Evolutionary conservation across 441 rosid species (phyloP), one percentile per base, ranked within the genome.

Genomic region (Croton setiger): DNA sequence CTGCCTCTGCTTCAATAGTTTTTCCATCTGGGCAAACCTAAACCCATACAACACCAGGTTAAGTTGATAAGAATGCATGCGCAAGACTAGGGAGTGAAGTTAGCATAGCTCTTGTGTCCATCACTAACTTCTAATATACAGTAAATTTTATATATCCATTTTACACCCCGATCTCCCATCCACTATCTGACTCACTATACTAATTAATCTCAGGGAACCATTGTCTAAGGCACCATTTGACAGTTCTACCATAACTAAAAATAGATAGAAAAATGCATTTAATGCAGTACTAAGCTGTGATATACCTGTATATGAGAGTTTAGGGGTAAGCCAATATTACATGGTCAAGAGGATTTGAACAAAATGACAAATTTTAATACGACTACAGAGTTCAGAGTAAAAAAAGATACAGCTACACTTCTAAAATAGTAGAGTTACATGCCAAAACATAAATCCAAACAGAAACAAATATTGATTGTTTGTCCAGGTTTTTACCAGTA

Each of bases 1-100:
- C 98, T 49, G 97, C 97, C 83, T 92, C 96, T 6, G 96, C 90
- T 80, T 88, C 98, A 13, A 88, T 90, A 12, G 98, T 90, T 78
- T 84, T 88, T 37, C 97, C 96, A 69, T 90, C 96, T 6, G 95
- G 95, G 79, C 98, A 90, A 47, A 92, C 90, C 98, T 90, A 74
- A 67, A 76, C 17, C 1, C 63, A 62, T 63, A 21, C 47, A 33
- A 49, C 5, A 27, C 27, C 17, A 5, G 5, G 8, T 36, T 36
- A 21, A 51, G 66, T 63, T 31, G 41, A 53, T 51, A 53, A 56
- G 1, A 49, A 13, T 3, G 12, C 15, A 23, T 7, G 36, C n/a
- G 55, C 4, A 47, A 31, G n/a, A 10, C 7, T 3, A 11, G 0
- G 15, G 17, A 12, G 0, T 48, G 51, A 60, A 45, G 43, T 41